These are phyloP conservation scores for Senna tora DNA, from an alignment of 306 rosid genomes.

Conservation along the genomic window DNA sequence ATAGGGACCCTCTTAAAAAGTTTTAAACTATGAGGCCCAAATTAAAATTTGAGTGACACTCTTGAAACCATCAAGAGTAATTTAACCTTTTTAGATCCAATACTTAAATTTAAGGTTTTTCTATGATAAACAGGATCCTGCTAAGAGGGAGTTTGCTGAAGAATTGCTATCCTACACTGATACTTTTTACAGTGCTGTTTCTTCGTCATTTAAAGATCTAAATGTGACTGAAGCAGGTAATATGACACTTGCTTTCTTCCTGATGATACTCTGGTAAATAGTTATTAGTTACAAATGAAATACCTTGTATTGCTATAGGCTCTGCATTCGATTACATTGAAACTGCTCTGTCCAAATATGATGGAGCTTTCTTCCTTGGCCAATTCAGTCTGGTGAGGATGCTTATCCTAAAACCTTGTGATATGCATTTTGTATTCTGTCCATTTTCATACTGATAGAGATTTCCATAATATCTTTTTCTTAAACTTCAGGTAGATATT, in stretches of 20 bases:
- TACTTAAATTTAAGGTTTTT: neutral
- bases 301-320: constrained; percentile 41
- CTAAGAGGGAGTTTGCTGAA: constrained; percentile 67
- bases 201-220: constrained; percentile 60
- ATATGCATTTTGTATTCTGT: neutral
- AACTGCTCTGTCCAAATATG: constrained; percentile 72
- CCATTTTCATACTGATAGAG: constrained; percentile 1
- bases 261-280: constrained; percentile 17
- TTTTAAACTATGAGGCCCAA: neutral
- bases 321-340: constrained; percentile 70
- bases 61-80: neutral
- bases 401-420: neutral
- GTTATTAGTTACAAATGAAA: too few species aligned
- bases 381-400: constrained; percentile 71
- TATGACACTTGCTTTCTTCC: constrained; percentile 32
- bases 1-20: neutral
- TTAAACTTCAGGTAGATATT: constrained; percentile 73
- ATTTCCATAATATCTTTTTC: constrained; percentile 1
- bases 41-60: neutral
- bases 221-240: constrained; percentile 56
- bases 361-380: constrained; percentile 86
- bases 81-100: neutral
- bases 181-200: constrained; percentile 54
- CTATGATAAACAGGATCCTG: constrained; percentile 52
- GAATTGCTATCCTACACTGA: constrained; percentile 64